phyloP scores from a whole-genome alignment of 2,329 filamentous ascomycete species.

The Trichoderma brevicompactum region DNA sequence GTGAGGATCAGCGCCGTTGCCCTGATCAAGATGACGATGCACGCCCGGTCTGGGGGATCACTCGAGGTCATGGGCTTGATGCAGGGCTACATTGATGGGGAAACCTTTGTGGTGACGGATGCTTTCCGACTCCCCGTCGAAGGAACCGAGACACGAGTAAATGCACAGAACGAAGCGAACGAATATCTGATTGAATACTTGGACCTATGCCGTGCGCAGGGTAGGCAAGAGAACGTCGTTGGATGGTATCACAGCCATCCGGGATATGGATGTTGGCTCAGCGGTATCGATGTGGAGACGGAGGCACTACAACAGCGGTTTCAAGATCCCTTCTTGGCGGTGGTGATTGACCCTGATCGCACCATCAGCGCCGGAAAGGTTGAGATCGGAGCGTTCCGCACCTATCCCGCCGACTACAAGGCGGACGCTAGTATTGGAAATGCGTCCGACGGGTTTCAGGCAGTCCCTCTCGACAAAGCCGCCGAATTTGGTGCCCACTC shows the following conservation, averaged over 20 bases:
- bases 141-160: slow-evolving; percentile 97
- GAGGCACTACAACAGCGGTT: slow-evolving; percentile 84
- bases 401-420: slow-evolving; percentile 77
- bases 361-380: slow-evolving; percentile 95
- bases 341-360: slow-evolving; percentile 94
- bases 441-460: slow-evolving; percentile 64
- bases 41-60: slow-evolving; percentile 89
- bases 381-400: slow-evolving; percentile 95
- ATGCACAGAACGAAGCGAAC: slow-evolving; percentile 93
- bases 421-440: slow-evolving; percentile 40
- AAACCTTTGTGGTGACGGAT: slow-evolving; percentile 90
- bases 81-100: slow-evolving; percentile 88
- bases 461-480: slow-evolving; percentile 89
- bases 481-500: slow-evolving; percentile 95
- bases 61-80: slow-evolving; percentile 98
- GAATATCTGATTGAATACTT: slow-evolving; percentile 95
- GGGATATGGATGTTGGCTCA: slow-evolving; percentile 97
- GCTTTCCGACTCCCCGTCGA: slow-evolving; percentile 93
- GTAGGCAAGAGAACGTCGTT: slow-evolving; percentile 83
- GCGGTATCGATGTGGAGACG: slow-evolving; percentile 91
- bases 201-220: slow-evolving; percentile 74
- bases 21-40: slow-evolving; percentile 98
- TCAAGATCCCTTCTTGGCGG: slow-evolving; percentile 89
- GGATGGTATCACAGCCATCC: slow-evolving; percentile 99
- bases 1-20: slow-evolving; percentile 93